Base-by-base conservation (phyloP, 73 alveolate genomes). In the Durusdinium trenchii region DNA sequence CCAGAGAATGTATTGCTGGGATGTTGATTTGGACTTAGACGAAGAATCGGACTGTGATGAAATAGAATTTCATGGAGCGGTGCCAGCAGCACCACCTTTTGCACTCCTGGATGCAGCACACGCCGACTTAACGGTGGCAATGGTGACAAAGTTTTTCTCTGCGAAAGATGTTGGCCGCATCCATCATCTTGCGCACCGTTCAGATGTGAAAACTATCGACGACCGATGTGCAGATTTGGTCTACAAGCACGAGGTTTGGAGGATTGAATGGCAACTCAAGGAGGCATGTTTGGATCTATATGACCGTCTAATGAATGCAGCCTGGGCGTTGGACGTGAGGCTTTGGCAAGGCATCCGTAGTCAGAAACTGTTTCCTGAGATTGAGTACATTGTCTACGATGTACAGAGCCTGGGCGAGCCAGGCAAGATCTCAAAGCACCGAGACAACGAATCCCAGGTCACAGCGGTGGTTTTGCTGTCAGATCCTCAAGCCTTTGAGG, bases 231-330 rank as follows among this genome's bases (percentile, higher is more conserved):
- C 32, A 2, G 35, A 35, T 71, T 23, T 71, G 6, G 84, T 71
- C 47, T 71, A 71, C 84, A 71, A 36, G 40, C 84, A 71, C 48
- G 84, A 71, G 84, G 84, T 71, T 6, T 71, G 84, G 84, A 71
- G 84, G 84, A 36, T 71, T 3, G 84, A 71, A 28, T 36, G 35
- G 28, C 47, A 35, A 4, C 40, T 71, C 47, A 71, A 71, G 48
- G 84, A 71, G 50, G 48, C 35, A 30, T 71, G 84, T 50, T 30
- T 30, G 23, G 84, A 71, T 35, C 6, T 71, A 3, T 71, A 71
- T 50, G 47, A 71, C 51, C 84, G 84, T 50, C 84, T 71, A 20
- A 71, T 71, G 84, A 23, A 71, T 4, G 20, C 84, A 10, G 84
- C 84, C 84, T 71, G 84, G 84, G 84, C 84, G 28, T 71, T 71